Conservation (phyloP, 129 eudicot genomes). For the Dittrichia graveolens region DNA sequence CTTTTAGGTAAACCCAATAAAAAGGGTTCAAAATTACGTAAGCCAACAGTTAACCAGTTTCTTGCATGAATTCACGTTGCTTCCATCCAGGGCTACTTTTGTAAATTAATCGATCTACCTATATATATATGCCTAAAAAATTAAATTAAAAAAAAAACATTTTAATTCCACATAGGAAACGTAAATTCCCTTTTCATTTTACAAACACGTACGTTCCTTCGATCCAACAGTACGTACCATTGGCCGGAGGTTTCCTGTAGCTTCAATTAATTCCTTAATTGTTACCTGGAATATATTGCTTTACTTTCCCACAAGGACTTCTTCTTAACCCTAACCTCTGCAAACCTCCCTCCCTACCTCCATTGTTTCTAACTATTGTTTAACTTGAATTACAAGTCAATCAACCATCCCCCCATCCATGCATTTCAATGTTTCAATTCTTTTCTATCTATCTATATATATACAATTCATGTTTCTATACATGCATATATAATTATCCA, state of each 20-base stretch:
- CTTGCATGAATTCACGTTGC: slow-evolving; percentile 40
- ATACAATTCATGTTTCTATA: too few relatives aligned
- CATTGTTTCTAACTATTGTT: slow-evolving; percentile 43
- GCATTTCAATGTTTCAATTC: too few relatives aligned
- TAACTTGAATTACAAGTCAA: slow-evolving; percentile 81
- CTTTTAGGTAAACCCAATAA: slow-evolving; percentile 32
- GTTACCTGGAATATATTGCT: slow-evolving; percentile 41
- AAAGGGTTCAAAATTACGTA: slow-evolving; percentile 33
- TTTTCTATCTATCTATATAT: slow-evolving; percentile 28
- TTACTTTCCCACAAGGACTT: slow-evolving; percentile 38
- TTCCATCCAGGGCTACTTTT: slow-evolving; percentile 35
- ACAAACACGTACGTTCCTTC: slow-evolving; percentile 2
- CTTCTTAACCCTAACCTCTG: slow-evolving; percentile 12
- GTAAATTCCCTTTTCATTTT: slow-evolving; percentile 8
- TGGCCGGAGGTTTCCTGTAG: slow-evolving; percentile 19
- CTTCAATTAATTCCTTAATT: background rate
- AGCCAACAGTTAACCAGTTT: slow-evolving; percentile 31
- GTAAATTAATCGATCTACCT: slow-evolving; percentile 2
- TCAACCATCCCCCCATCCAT: slow-evolving; percentile 38
- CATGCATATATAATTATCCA: slow-evolving; percentile 7
- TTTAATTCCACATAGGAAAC: too few relatives aligned
- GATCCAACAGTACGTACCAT: background rate
- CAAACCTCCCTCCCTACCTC: slow-evolving; percentile 31
- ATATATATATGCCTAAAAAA: too few relatives aligned
- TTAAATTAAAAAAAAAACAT: slow-evolving; percentile 5